A percentile compares a stretch with the other conserved stretches of the same genome.
phyloP scores from a whole-genome alignment of 2,329 filamentous ascomycete species.

The Xylariaceae sp. region DNA sequence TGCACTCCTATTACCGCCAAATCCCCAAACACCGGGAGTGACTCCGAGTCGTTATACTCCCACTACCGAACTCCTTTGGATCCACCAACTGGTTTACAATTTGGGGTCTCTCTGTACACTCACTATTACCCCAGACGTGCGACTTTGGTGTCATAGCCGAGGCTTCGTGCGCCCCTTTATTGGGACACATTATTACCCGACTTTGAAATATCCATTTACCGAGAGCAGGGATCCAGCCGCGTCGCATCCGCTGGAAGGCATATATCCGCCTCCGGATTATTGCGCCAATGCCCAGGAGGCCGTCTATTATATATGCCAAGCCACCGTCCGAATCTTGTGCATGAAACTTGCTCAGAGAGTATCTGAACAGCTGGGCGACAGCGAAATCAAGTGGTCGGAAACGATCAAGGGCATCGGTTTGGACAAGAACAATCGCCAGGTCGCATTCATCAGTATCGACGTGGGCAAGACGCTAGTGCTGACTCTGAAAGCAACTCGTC shows the following conservation, averaged over 20 bases:
- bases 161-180: slow-evolving; percentile 18
- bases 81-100: slow-evolving; percentile 40
- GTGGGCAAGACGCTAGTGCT: slow-evolving; percentile 34
- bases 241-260: slow-evolving; percentile 32
- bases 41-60: slow-evolving; percentile 33
- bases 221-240: slow-evolving; percentile 9
- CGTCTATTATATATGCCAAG: slow-evolving; percentile 42
- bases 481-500: slow-evolving; percentile 26
- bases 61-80: slow-evolving; percentile 40
- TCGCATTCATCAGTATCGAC: slow-evolving; percentile 33
- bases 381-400: slow-evolving; percentile 25
- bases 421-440: slow-evolving; percentile 16
- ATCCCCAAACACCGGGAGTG: slow-evolving; percentile 22
- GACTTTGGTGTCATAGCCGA: slow-evolving; percentile 21
- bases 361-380: slow-evolving; percentile 14
- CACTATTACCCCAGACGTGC: slow-evolving; percentile 39
- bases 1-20: slow-evolving; percentile 37
- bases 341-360: slow-evolving; percentile 19
- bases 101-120: slow-evolving; percentile 41
- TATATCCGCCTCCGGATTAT: slow-evolving; percentile 42
- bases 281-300: slow-evolving; percentile 43
- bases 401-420: slow-evolving; percentile 24
- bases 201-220: slow-evolving; percentile 32
- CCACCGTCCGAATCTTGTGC: slow-evolving; percentile 33
- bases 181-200: slow-evolving; percentile 21